A percentile compares a stretch with the other conserved stretches of the same genome.
phyloP scores from a whole-genome alignment of 305 asterid genomes.

The Striga hermonthica region DNA sequence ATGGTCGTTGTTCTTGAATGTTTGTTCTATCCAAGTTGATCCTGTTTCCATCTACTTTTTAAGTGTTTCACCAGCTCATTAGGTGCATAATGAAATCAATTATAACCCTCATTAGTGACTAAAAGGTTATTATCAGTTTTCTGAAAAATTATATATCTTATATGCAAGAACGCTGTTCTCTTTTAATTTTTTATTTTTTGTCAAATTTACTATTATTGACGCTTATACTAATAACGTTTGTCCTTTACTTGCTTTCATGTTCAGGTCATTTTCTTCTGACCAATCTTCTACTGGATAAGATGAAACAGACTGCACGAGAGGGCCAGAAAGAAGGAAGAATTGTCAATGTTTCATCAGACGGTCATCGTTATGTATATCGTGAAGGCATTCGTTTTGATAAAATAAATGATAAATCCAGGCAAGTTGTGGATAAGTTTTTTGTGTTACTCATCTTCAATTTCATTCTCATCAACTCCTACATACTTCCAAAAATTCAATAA shows the following conservation, averaged over 20 bases:
- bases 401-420: conserved; percentile 72
- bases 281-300: conserved; percentile 59
- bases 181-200: background rate
- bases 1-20: background rate
- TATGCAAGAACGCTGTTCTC: background rate
- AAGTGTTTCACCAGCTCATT: background rate
- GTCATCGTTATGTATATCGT: conserved; percentile 41
- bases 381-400: conserved; percentile 74
- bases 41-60: background rate
- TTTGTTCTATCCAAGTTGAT: background rate
- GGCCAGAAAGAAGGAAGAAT: conserved; percentile 76
- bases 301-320: conserved; percentile 64
- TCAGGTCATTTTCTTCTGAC: conserved; percentile 91
- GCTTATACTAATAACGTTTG: too few species aligned
- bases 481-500: background rate
- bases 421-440: conserved; percentile 1
- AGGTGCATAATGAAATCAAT: background rate
- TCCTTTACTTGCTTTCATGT: background rate
- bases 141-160: background rate
- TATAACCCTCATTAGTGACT: background rate
- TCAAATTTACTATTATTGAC: too few species aligned
- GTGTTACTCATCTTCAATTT: conserved; percentile 7
- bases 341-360: conserved; percentile 67
- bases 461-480: conserved; percentile 7
- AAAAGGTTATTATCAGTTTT: background rate